Base-by-base conservation (phyloP, 106 monocot species). In the Vanilla planifolia region DNA sequence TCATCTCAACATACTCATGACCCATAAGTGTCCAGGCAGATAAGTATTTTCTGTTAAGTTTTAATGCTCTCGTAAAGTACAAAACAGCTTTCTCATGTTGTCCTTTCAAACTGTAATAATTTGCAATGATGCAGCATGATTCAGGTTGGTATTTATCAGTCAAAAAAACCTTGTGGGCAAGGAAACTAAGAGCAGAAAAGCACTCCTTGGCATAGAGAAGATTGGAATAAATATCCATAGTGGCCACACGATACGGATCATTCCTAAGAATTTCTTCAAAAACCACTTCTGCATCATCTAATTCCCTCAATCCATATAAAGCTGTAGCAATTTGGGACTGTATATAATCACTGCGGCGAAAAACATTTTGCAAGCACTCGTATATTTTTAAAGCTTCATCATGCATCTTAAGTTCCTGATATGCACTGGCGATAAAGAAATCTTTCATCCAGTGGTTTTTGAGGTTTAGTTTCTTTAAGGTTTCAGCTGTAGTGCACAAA, bases 381-480 rank as follows among this genome's bases (percentile, higher is more conserved):
- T 82, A 92, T 53, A 70, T 79, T 40, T 73, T 73, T 25, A 92
- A 42, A 53, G 92, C 79, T 75, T 99, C 98, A 22, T 73, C 73
- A 52, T 92, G 82, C 82, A 92, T 80, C 68, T 79, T 92, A 20
- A 92, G 71, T 65, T 99, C 98, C 66, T 78, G 79, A 73, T 88
- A 85, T 40, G 88, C 85, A 55, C 64, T 77, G 36, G 88, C 92
- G 36, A 92, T 64, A 61, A 88, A 99, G 62, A 99, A 92, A 51
- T 99, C 98, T 63, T 92, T 99, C 98, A 99, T 92, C 98, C 92
- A 99, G 51, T 99, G 98, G 45, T 88, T 85, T 64, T 80, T 91
- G 51, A 92, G 62, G 58, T 79, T 82, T 48, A 98, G 62, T 57
- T 50, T 76, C 50, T 71, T 82, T 15, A 99, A 44, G 26, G 69